These are phyloP conservation scores for Climacium dendroides DNA, from an alignment of 225 moss, liverwort and hornwort genomes.

Conservation along the genomic window DNA sequence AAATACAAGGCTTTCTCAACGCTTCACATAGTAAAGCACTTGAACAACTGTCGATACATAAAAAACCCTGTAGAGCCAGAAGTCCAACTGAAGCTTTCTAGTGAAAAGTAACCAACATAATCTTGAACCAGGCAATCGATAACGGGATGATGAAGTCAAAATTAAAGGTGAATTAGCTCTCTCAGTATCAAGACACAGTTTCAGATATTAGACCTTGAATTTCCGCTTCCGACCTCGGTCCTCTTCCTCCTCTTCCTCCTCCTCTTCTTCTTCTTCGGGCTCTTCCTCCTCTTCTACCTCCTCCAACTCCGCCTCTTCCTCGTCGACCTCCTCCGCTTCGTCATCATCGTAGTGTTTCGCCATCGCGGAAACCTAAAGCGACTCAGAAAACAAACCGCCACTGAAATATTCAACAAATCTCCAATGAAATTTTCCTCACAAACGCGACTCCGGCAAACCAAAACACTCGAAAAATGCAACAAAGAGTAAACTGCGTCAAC, in stretches of 20 bases:
- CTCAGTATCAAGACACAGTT: not conserved
- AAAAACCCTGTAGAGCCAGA: not conserved
- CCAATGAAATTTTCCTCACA: not conserved
- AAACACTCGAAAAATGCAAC: not conserved
- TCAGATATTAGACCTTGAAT: constrained; percentile 12
- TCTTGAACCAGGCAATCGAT: not conserved
- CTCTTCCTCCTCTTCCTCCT: constrained; percentile 6
- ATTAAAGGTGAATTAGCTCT: not conserved
- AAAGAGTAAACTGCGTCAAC: not conserved
- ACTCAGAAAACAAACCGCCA: not conserved
- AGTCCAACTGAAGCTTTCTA: not conserved
- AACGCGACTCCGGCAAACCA: not conserved
- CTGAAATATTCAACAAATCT: not conserved
- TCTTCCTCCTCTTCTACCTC: constrained; percentile 28
- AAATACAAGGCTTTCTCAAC: not conserved
- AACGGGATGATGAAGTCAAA: not conserved
- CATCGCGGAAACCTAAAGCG: not conserved
- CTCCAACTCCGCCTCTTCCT: constrained; percentile 39
- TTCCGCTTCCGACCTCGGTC: constrained; percentile 66
- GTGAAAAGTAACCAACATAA: not conserved
- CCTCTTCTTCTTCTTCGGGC: not conserved
- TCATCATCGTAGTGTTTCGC: constrained; percentile 44
- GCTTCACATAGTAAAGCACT: not conserved
- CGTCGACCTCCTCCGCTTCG: constrained; percentile 34
- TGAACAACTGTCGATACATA: not conserved